Evolutionary conservation across 2,329 filamentous ascomycete species (phyloP).

Genomic region (Ceratocystis eucalypticola): DNA sequence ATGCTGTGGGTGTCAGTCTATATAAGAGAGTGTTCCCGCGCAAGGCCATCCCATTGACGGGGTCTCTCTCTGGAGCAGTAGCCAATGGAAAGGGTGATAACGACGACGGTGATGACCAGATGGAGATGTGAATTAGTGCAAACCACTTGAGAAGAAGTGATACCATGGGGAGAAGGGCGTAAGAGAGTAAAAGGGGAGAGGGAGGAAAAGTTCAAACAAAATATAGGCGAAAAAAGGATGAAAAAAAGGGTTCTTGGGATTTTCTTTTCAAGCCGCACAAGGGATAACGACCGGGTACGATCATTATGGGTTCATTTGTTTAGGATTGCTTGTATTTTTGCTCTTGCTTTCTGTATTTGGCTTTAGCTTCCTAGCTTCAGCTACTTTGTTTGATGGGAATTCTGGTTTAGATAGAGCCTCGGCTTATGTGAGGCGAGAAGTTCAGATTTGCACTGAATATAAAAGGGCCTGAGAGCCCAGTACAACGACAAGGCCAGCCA

Average conservation of each 20-base stretch:
- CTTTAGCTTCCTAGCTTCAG: neutral
- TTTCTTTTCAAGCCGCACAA: constrained; percentile 8
- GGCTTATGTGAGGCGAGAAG: neutral
- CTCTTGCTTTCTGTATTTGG: neutral
- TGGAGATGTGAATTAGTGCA: constrained; percentile 15
- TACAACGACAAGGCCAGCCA: neutral
- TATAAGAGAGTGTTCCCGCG: constrained; percentile 80
- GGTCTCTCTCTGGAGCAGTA: constrained; percentile 30
- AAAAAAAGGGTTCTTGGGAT: neutral
- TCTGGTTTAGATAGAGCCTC: constrained; percentile 7
- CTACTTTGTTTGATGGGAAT: constrained; percentile 6
- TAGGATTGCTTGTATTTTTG: neutral
- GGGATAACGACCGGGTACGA: constrained; percentile 10
- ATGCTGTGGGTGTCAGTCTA: constrained; percentile 78
- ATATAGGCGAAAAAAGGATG: neutral
- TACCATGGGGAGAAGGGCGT: neutral
- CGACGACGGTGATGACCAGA: constrained; percentile 20
- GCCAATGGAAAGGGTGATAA: constrained; percentile 17
- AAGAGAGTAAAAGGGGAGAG: neutral
- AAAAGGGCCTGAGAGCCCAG: neutral
- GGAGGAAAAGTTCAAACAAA: neutral
- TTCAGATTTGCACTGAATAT: constrained; percentile 1
- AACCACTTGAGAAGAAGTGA: neutral
- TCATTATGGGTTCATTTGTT: neutral
- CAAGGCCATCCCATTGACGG: constrained; percentile 39